Conservation (phyloP, 768 basidiomycete genomes). For the Cubamyces lactineus region DNA sequence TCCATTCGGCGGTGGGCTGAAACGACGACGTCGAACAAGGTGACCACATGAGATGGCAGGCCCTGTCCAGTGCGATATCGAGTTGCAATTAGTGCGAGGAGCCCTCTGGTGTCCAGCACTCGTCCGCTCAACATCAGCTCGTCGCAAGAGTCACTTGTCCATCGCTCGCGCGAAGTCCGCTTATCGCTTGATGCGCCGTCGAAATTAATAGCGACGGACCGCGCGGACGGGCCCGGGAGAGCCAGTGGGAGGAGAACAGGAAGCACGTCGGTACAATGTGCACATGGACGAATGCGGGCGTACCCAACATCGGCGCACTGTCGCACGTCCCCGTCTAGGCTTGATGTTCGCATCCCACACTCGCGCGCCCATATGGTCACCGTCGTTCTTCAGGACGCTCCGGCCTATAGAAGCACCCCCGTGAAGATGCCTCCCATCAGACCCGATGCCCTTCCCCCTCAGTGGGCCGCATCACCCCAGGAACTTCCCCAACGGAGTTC, state of each 20-base stretch:
- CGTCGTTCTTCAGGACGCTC: neutral
- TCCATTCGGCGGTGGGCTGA: no score
- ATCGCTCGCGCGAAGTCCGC: neutral
- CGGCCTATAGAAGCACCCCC: neutral
- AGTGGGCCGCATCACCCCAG: neutral
- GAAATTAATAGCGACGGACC: no score
- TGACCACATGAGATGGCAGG: no score
- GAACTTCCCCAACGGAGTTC: neutral
- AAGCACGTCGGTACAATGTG: neutral
- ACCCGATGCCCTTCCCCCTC: neutral
- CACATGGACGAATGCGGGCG: neutral
- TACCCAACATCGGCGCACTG: neutral
- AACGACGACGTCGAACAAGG: no score
- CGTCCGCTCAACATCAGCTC: no score
- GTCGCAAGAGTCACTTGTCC: no score
- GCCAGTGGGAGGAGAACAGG: no score
- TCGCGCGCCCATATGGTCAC: neutral
- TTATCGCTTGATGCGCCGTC: neutral
- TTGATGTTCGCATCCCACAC: neutral
- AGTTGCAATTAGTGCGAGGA: no score
- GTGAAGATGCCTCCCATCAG: neutral
- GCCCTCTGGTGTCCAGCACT: no score
- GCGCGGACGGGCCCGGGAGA: no score
- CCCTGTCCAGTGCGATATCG: no score
- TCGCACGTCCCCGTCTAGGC: neutral